These are phyloP conservation scores for Coemansia sp. DNA, from an alignment of 192 early-diverging fungal genomes.

Conservation along the genomic window DNA sequence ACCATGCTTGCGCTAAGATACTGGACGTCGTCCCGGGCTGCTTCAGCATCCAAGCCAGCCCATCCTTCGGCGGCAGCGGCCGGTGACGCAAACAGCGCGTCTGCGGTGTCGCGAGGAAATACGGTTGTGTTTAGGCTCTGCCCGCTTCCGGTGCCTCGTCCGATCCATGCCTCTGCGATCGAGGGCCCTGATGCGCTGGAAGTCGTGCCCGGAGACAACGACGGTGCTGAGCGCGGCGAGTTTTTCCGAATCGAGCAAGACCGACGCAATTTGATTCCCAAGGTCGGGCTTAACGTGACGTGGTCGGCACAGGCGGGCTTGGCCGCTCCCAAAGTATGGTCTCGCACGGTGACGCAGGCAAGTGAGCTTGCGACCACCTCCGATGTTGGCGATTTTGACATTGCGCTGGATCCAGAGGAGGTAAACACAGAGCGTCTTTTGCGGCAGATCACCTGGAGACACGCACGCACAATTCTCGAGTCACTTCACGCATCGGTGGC, in stretches of 20 bases:
- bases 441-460: slow-evolving; percentile 45
- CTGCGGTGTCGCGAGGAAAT: slow-evolving; percentile 8
- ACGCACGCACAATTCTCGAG: slow-evolving; percentile 34
- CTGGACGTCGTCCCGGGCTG: slow-evolving; percentile 44
- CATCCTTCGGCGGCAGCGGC: slow-evolving; percentile 6
- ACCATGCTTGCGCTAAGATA: slow-evolving; percentile 35
- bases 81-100: background rate
- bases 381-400: background rate
- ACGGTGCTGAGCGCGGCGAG: slow-evolving; percentile 6
- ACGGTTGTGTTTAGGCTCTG: slow-evolving; percentile 28
- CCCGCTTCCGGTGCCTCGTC: slow-evolving; percentile 39
- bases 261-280: slow-evolving; percentile 44
- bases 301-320: slow-evolving; percentile 45
- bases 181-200: slow-evolving; percentile 21
- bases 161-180: slow-evolving; percentile 44
- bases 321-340: slow-evolving; percentile 22
- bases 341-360: slow-evolving; percentile 35
- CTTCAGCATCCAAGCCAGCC: slow-evolving; percentile 1
- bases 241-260: slow-evolving; percentile 43
- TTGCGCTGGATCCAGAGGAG: slow-evolving; percentile 23
- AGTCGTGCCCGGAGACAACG: slow-evolving; percentile 9
- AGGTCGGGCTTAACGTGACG: slow-evolving; percentile 33
- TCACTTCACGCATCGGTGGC: slow-evolving; percentile 22
- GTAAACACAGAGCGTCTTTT: slow-evolving; percentile 40
- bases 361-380: background rate